Conservation (phyloP, 75 land plant genomes). For the Pseudotsuga menziesii region DNA sequence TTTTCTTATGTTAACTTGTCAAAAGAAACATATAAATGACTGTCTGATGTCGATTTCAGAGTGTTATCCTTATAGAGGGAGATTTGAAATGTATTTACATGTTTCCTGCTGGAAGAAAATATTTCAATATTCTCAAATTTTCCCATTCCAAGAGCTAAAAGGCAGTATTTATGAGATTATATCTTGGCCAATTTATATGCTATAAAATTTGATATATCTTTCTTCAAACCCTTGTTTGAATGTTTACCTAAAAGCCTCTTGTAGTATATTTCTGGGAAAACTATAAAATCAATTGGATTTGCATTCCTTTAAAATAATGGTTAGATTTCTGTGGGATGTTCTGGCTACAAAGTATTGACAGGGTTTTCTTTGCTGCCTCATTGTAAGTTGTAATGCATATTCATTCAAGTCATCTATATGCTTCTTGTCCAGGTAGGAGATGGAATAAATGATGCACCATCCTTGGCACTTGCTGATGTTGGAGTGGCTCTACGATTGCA, state of each 20-base stretch:
- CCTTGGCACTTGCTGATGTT: constrained; percentile 93
- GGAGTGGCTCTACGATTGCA: constrained; percentile 88
- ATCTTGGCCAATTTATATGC: constrained; percentile 1
- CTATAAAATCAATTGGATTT: background rate
- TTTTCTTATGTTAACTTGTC: too few relatives aligned
- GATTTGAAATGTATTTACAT: background rate
- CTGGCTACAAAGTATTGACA: background rate
- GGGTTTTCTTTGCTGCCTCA: background rate
- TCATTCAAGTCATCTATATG: background rate
- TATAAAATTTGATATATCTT: background rate
- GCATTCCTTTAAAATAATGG: background rate
- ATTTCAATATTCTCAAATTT: background rate
- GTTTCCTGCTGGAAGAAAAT: background rate
- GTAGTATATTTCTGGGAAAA: background rate
- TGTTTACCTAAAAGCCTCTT: background rate
- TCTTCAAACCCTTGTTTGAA: background rate
- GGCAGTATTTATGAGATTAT: background rate
- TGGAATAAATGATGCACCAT: constrained; percentile 99
- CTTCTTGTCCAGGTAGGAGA: constrained; percentile 69
- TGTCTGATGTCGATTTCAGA: background rate
- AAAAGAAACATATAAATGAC: background rate
- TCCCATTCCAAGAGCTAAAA: background rate
- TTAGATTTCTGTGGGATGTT: background rate
- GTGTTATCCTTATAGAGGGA: background rate
- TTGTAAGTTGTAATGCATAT: constrained; percentile 1